phyloP scores from a whole-genome alignment of 805 yeast species.

The Kregervanrija pseudodelftensis region DNA sequence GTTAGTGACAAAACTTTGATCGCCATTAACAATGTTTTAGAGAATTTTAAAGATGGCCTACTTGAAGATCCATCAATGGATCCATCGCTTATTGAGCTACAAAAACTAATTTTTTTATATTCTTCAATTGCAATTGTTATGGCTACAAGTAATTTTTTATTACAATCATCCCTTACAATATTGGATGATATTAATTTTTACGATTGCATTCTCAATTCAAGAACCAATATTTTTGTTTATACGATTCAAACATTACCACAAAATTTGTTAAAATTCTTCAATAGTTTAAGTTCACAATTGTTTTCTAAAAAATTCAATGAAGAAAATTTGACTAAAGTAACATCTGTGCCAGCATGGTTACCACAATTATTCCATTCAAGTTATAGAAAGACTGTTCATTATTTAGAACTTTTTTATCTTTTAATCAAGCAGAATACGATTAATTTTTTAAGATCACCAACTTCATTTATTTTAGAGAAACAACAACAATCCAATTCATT shows the following conservation, averaged over 20 bases:
- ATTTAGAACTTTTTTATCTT: not conserved
- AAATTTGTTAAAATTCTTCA: constrained; percentile 12
- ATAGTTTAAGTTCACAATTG: constrained; percentile 8
- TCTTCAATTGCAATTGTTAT: too few relatives aligned
- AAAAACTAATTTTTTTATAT: too few relatives aligned
- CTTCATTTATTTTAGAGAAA: constrained; percentile 18
- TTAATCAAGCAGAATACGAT: constrained; percentile 11
- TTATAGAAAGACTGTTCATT: not conserved
- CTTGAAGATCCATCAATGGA: too few relatives aligned
- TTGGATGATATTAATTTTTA: constrained; percentile 40
- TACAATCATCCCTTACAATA: constrained; percentile 36
- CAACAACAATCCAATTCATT: constrained; percentile 12
- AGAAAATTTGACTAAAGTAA: not conserved
- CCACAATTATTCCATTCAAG: constrained; percentile 7
- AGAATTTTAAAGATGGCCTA: too few relatives aligned
- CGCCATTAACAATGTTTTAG: too few relatives aligned
- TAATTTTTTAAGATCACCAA: constrained; percentile 17
- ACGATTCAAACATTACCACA: constrained; percentile 34
- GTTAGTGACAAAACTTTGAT: too few relatives aligned
- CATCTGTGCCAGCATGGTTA: constrained; percentile 13
- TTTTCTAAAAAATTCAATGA: constrained; percentile 7
- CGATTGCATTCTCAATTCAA: constrained; percentile 31
- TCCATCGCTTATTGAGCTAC: too few relatives aligned
- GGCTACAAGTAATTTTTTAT: constrained; percentile 20
- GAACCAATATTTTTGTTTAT: constrained; percentile 27